Percentiles rank a stretch among this genome's conserved stretches.
Conservation (phyloP, 345 rosid genomes). For the Eucalyptus cloeziana region DNA sequence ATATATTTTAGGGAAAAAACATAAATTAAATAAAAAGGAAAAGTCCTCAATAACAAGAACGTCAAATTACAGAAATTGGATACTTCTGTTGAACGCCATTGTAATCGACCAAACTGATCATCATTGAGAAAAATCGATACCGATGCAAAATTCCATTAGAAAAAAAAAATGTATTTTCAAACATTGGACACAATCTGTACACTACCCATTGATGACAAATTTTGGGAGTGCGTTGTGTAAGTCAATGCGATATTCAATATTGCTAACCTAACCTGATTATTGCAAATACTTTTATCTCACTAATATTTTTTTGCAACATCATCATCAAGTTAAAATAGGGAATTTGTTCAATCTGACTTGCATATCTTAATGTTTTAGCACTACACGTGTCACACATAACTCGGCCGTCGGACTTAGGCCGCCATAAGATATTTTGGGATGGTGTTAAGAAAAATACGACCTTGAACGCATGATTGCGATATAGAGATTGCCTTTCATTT, state of each 20-base stretch:
- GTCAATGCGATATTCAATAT: neutral
- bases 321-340: neutral
- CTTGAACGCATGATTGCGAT: rapidly evolving
- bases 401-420: rapidly evolving
- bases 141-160: neutral
- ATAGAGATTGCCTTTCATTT: rapidly evolving
- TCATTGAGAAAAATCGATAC: neutral
- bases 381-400: too few relatives aligned
- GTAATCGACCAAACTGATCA: neutral
- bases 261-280: neutral
- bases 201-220: neutral
- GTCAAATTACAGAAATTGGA: neutral
- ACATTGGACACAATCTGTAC: neutral
- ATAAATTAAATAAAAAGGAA: neutral
- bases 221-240: neutral
- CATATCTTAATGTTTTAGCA: too few relatives aligned
- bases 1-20: too few relatives aligned
- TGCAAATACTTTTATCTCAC: too few relatives aligned
- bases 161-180: neutral
- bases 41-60: neutral
- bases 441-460: too few relatives aligned
- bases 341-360: neutral
- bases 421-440: too few relatives aligned
- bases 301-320: too few relatives aligned
- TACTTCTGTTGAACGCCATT: neutral